Percentiles rank a stretch among this genome's conserved stretches.
phyloP scores from a whole-genome alignment of 2,329 filamentous ascomycete species.

The Graphilbum ipis-grandicollis region DNA sequence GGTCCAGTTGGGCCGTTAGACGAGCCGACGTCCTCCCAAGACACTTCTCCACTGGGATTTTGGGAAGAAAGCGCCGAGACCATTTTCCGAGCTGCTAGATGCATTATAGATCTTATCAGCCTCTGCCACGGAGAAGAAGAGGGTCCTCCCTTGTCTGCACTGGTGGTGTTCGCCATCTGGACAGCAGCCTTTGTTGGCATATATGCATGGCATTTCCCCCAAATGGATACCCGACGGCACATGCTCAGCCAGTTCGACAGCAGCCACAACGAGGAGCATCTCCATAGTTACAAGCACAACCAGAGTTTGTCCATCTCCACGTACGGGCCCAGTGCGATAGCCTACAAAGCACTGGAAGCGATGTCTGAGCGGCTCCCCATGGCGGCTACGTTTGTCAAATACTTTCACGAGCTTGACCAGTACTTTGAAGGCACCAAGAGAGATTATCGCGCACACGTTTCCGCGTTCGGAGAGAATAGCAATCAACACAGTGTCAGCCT shows the following conservation, averaged over 20 bases:
- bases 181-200: slow-evolving; percentile 47
- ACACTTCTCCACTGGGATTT: slow-evolving; percentile 32
- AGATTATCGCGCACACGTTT: slow-evolving; percentile 22
- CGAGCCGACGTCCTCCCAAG: slow-evolving; percentile 31
- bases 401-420: slow-evolving; percentile 32
- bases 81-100: slow-evolving; percentile 43
- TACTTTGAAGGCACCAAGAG: slow-evolving; percentile 34
- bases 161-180: slow-evolving; percentile 51
- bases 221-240: slow-evolving; percentile 44
- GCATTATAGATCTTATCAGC: slow-evolving; percentile 47
- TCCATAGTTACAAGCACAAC: slow-evolving; percentile 1
- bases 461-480: slow-evolving; percentile 7
- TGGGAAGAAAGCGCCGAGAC: slow-evolving; percentile 45
- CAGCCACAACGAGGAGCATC: neutral
- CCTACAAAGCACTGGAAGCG: slow-evolving; percentile 29
- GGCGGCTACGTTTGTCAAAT: slow-evolving; percentile 36
- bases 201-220: slow-evolving; percentile 49
- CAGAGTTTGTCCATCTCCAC: slow-evolving; percentile 15
- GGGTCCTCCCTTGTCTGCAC: slow-evolving; percentile 49
- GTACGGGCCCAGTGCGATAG: slow-evolving; percentile 25
- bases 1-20: slow-evolving; percentile 39
- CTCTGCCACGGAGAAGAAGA: slow-evolving; percentile 38
- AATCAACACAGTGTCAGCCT: slow-evolving; percentile 21
- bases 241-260: slow-evolving; percentile 21
- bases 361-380: slow-evolving; percentile 36